Conservation (phyloP, 2,329 filamentous ascomycete species). For the Fusarium bulbicola region DNA sequence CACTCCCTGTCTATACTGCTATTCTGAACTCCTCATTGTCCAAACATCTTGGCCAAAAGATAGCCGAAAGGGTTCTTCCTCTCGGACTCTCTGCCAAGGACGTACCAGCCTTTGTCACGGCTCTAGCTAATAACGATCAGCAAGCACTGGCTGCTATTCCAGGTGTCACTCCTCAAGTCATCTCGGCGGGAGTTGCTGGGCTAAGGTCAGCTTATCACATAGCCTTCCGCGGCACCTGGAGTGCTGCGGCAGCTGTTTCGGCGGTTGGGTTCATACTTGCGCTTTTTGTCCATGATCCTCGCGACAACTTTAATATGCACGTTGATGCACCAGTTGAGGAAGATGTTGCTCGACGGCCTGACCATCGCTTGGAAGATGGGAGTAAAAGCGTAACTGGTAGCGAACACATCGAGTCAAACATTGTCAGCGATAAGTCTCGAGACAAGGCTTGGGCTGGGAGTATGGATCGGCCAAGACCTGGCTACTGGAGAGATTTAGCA, state of each 20-base stretch:
- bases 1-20: not conserved
- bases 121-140: not conserved
- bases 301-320: not conserved
- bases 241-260: not conserved
- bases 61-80: not conserved
- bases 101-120: not conserved
- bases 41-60: not conserved
- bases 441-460: not conserved
- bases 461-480: not conserved
- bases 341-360: not conserved
- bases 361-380: not conserved
- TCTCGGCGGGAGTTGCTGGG: not conserved
- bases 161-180: not conserved
- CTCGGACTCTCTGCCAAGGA: not conserved
- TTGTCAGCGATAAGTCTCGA: not conserved
- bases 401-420: not conserved
- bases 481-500: rapidly evolving
- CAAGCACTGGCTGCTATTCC: not conserved
- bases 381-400: not conserved
- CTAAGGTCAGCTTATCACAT: not conserved
- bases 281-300: not conserved
- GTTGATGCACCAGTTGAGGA: not conserved
- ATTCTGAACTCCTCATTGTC: not conserved
- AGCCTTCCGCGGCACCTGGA: not conserved
- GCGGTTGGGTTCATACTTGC: not conserved